Percentiles rank a stretch among this genome's conserved stretches.
These are phyloP conservation scores for Plasmodium chabaudi DNA, from an alignment of 169 alveolate species.

Conservation along the genomic window DNA sequence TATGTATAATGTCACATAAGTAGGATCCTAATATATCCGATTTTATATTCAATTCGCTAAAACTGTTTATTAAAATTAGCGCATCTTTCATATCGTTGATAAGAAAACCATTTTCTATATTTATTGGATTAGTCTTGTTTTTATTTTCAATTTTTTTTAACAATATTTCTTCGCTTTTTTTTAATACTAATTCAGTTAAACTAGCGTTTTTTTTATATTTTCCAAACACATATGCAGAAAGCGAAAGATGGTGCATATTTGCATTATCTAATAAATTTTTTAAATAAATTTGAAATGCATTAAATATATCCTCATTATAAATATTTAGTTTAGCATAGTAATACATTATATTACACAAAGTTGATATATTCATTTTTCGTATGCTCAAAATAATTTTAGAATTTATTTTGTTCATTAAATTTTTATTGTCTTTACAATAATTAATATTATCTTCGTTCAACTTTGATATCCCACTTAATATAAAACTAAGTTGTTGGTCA, in stretches of 20 bases:
- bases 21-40: slow-evolving; percentile 16
- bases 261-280: slow-evolving; percentile 22
- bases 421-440: neutral
- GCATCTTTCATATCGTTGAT: slow-evolving; percentile 5
- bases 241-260: slow-evolving; percentile 31
- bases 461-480: slow-evolving; percentile 40
- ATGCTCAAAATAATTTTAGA: slow-evolving; percentile 38
- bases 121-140: neutral
- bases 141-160: slow-evolving; percentile 2
- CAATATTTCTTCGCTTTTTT: slow-evolving; percentile 29
- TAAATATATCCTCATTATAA: slow-evolving; percentile 23
- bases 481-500: slow-evolving; percentile 64
- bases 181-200: slow-evolving; percentile 7
- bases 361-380: slow-evolving; percentile 69
- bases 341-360: slow-evolving; percentile 51
- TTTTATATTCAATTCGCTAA: slow-evolving; percentile 41
- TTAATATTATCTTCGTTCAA: slow-evolving; percentile 6
- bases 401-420: slow-evolving; percentile 15
- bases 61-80: slow-evolving; percentile 52
- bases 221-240: slow-evolving; percentile 39
- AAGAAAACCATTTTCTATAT: neutral
- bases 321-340: slow-evolving; percentile 35
- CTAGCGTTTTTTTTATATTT: slow-evolving; percentile 30
- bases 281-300: slow-evolving; percentile 59
- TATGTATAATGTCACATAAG: slow-evolving; percentile 13